Percentiles rank a stretch among this genome's conserved stretches.
These are phyloP conservation scores for Ceriops tagal DNA, from an alignment of 345 rosid genomes.

Conservation along the genomic window DNA sequence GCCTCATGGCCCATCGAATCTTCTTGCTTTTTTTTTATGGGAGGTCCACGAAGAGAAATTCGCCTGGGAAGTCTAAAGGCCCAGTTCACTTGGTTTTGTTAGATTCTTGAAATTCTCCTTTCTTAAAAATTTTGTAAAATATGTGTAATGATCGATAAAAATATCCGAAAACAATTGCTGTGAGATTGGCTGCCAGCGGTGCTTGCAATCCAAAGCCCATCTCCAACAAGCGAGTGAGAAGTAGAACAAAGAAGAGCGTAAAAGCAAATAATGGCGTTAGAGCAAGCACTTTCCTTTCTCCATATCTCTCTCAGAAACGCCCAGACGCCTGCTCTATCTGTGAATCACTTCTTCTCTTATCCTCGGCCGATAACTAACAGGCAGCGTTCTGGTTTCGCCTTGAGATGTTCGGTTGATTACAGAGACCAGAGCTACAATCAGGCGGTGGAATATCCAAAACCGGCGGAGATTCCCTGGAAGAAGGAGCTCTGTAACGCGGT, in stretches of 20 bases:
- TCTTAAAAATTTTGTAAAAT: too few species aligned
- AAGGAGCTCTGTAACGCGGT: slow-evolving; percentile 57
- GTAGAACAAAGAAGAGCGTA: not conserved
- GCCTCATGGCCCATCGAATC: too few species aligned
- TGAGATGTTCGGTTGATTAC: slow-evolving; percentile 37
- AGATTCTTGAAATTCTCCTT: too few species aligned
- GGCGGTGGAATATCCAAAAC: slow-evolving; percentile 29
- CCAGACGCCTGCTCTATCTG: slow-evolving; percentile 8
- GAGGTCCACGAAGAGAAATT: too few species aligned
- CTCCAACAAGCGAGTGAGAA: not conserved
- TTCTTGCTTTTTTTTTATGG: too few species aligned
- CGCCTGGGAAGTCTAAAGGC: too few species aligned
- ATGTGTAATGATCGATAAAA: not conserved
- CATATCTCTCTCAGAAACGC: slow-evolving; percentile 11
- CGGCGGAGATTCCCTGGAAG: slow-evolving; percentile 48
- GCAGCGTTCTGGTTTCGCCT: slow-evolving; percentile 4
- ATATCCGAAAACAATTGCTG: not conserved
- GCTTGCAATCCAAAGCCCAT: not conserved
- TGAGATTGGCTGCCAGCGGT: not conserved
- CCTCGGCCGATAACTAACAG: not conserved
- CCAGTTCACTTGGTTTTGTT: too few species aligned
- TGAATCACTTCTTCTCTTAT: not conserved
- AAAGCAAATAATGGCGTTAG: slow-evolving; percentile 30
- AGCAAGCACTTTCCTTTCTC: slow-evolving; percentile 13
- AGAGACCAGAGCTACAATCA: slow-evolving; percentile 23